Evolutionary conservation across 2,329 filamentous ascomycete genomes (phyloP).

Genomic region (Rhynchosporium secalis): DNA sequence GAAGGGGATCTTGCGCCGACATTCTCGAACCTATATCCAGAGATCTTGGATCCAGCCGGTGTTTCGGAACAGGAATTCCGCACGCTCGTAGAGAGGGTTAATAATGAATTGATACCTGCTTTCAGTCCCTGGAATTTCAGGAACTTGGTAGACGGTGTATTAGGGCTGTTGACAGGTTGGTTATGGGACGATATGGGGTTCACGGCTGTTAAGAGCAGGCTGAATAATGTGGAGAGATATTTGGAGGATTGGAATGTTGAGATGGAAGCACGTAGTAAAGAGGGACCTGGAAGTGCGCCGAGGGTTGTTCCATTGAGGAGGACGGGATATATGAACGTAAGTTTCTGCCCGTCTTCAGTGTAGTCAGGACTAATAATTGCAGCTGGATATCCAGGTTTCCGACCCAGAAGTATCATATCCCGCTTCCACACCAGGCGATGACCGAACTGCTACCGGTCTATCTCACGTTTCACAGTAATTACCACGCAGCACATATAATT

Average conservation of each 20-base stretch:
- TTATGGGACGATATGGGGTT: conserved; percentile 89
- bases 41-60: conserved; percentile 84
- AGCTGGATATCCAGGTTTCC: conserved; percentile 80
- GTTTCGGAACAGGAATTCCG: conserved; percentile 86
- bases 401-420: conserved; percentile 66
- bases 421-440: conserved; percentile 14
- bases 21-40: conserved; percentile 93
- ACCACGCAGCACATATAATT: not conserved
- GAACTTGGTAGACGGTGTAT: conserved; percentile 75
- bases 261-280: conserved; percentile 58
- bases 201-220: conserved; percentile 69
- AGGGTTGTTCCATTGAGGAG: conserved; percentile 75
- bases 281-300: conserved; percentile 57
- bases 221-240: conserved; percentile 74
- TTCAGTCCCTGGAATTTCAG: conserved; percentile 77
- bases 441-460: conserved; percentile 25
- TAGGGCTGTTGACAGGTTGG: conserved; percentile 88
- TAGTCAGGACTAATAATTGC: conserved; percentile 32
- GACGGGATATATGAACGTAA: conserved; percentile 84
- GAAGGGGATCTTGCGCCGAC: conserved; percentile 88
- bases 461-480: conserved; percentile 20
- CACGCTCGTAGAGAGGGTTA: conserved; percentile 76
- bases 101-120: conserved; percentile 70
- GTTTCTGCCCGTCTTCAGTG: conserved; percentile 35
- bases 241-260: conserved; percentile 84